Base-by-base conservation (phyloP, 31 red algal genomes). In the Asparagopsis taxiformis region DNA sequence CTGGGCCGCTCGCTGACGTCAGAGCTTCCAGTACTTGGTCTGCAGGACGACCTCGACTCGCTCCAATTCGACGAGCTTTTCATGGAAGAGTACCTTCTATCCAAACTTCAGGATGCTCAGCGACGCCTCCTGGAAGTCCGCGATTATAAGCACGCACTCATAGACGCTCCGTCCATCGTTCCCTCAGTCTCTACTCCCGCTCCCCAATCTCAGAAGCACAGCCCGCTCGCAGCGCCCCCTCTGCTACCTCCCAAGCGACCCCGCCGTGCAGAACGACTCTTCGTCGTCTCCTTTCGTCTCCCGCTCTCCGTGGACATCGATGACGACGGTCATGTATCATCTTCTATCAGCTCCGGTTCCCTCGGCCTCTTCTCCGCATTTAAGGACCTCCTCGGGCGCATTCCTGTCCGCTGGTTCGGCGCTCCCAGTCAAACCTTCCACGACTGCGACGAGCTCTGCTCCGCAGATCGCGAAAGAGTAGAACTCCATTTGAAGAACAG, bases 41-140 rank as follows among this genome's bases (percentile, higher is more conserved):
- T 90, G 36, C 68, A 80, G 68, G 67, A 70, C 37, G 86, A 90
- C 15, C 52, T 66, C 29, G 73, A 82, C 37, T 65, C 70, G 1
- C 36, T 82, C 25, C 88, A 72, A 25, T 77, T 54, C 72, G 91
- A 87, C 55, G 85, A 95, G 55, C 32, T 76, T 29, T 85, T 88
- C 55, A 72, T 68, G 31, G 81, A 85, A 63, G 84, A 89, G 35
- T 83, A 85, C 49, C 38, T 89, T n/a, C 73, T 95, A 2, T 70
- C 74, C 39, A 81, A 75, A 11, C 74, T 86, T 32, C 92, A 89
- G 46, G 87, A 90, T 52, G 59, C 87, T 53, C 92, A 95, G 70
- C 49, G 86, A 55, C 56, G 87, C 5, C 71, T 95, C 23, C 71
- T 73, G 48, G 83, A 89, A 39, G 72, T 89, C 29, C 77, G 92